Conservation (phyloP, 2,329 filamentous ascomycete species). For the Beauveria sp. region DNA sequence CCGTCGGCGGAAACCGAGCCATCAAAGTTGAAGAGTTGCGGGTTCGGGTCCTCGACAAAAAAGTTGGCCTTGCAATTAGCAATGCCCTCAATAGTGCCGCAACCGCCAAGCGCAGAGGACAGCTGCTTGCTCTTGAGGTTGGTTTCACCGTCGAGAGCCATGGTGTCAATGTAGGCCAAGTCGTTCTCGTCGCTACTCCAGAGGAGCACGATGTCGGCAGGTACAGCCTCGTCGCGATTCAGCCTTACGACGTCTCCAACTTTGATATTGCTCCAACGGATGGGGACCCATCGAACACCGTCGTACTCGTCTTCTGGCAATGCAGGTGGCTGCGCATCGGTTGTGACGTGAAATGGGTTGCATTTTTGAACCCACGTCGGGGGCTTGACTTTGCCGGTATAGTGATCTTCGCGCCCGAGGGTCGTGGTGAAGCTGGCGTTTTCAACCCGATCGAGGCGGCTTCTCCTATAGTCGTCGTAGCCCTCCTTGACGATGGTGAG, state of each 20-base stretch:
- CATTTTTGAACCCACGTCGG: conserved; percentile 19
- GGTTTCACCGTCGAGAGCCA: conserved; percentile 77
- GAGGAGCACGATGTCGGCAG: conserved; percentile 75
- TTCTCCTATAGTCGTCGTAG: conserved; percentile 74
- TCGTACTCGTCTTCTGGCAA: conserved; percentile 54
- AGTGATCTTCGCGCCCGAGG: conserved; percentile 31
- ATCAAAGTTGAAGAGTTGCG: conserved; percentile 70
- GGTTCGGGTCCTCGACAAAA: conserved; percentile 69
- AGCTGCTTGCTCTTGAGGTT: conserved; percentile 72
- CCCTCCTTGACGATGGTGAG: conserved; percentile 81
- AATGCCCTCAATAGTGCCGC: conserved; percentile 47
- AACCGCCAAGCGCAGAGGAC: conserved; percentile 52
- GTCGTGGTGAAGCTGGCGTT: conserved; percentile 51
- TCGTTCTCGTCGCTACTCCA: conserved; percentile 71
- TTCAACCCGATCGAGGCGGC: conserved; percentile 74
- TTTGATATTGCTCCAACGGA: conserved; percentile 37
- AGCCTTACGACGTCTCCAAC: conserved; percentile 44
- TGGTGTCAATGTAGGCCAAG: conserved; percentile 76
- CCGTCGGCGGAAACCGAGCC: conserved; percentile 54
- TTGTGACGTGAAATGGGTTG: conserved; percentile 27
- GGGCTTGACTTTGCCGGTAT: conserved; percentile 21
- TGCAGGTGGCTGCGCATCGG: conserved; percentile 21
- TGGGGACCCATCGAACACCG: conserved; percentile 43
- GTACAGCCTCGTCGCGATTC: conserved; percentile 66
- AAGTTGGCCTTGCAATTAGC: conserved; percentile 51